Conservation (phyloP, 2,329 filamentous ascomycete genomes). For the Fusarium sp. region DNA sequence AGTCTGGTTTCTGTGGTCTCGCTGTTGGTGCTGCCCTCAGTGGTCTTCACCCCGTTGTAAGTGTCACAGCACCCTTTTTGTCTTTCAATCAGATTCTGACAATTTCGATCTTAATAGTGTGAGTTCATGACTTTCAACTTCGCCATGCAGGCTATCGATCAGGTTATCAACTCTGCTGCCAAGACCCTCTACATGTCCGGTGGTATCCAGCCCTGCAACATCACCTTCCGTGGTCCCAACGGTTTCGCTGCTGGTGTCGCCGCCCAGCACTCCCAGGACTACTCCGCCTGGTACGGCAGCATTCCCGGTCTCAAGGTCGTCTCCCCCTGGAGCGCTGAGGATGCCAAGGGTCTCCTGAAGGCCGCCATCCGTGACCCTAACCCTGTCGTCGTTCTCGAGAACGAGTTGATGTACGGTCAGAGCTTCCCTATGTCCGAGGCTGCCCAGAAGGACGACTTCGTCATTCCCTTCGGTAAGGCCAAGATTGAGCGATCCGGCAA, state of each 20-base stretch:
- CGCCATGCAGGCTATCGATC: slow-evolving; percentile 99
- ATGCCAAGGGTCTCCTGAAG: slow-evolving; percentile 98
- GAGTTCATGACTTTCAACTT: slow-evolving; percentile 99
- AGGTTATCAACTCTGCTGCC: slow-evolving; percentile 98
- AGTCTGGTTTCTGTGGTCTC: slow-evolving; percentile 93
- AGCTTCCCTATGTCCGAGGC: slow-evolving; percentile 97
- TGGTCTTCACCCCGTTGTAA: slow-evolving; percentile 91
- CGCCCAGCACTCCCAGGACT: slow-evolving; percentile 99
- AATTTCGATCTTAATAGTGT: slow-evolving; percentile 67
- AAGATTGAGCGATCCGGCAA: slow-evolving; percentile 98
- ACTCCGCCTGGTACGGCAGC: slow-evolving; percentile 98
- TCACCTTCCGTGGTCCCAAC: slow-evolving; percentile 99
- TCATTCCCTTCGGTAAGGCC: slow-evolving; percentile 97
- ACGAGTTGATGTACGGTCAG: slow-evolving; percentile 92
- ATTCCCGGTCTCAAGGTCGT: slow-evolving; percentile 98
- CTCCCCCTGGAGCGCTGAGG: slow-evolving; percentile 94
- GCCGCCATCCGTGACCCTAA: slow-evolving; percentile 98
- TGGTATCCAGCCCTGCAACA: slow-evolving; percentile 99
- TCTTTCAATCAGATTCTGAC: slow-evolving; percentile 24
- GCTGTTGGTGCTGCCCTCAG: slow-evolving; percentile 95
- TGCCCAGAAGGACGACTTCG: slow-evolving; percentile 95
- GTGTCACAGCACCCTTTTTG: slow-evolving; percentile 52
- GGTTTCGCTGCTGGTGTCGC: slow-evolving; percentile 96
- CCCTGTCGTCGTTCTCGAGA: slow-evolving; percentile 91
- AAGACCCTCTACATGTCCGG: slow-evolving; percentile 99